These are phyloP conservation scores for Apophysomyces ossiformis DNA, from an alignment of 371 early-diverging fungal genomes.

Conservation along the genomic window DNA sequence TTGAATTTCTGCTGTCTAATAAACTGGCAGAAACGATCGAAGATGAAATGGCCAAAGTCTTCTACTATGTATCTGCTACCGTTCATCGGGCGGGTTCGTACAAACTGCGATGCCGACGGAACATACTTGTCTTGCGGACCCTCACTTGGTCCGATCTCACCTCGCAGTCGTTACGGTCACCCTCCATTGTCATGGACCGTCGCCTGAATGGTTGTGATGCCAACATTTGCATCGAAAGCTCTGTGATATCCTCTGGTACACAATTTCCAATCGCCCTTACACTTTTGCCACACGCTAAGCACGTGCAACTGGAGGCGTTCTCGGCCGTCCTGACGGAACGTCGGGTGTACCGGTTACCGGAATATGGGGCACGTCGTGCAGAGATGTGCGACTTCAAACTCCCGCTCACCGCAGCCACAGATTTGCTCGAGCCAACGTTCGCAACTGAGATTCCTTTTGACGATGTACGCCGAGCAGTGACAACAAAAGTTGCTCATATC, in stretches of 20 bases:
- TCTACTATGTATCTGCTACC: slow-evolving; percentile 34
- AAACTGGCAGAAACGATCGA: slow-evolving; percentile 40
- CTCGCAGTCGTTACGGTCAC: slow-evolving; percentile 31
- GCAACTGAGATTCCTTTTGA: slow-evolving; percentile 18
- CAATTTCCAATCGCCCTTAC: slow-evolving; percentile 32
- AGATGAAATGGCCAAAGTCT: slow-evolving; percentile 40
- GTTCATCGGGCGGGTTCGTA: slow-evolving; percentile 31
- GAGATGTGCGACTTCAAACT: slow-evolving; percentile 35
- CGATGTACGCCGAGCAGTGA: slow-evolving; percentile 27
- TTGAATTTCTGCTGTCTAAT: slow-evolving; percentile 38
- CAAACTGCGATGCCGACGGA: slow-evolving; percentile 29
- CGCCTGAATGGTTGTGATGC: slow-evolving; percentile 32
- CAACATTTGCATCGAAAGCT: slow-evolving; percentile 36
- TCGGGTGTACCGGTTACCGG: slow-evolving; percentile 33
- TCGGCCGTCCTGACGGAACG: slow-evolving; percentile 35
- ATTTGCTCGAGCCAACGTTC: slow-evolving; percentile 23
- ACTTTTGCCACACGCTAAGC: slow-evolving; percentile 30
- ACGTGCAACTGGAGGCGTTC: slow-evolving; percentile 33
- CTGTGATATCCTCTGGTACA: slow-evolving; percentile 37
- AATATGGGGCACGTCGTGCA: slow-evolving; percentile 31
- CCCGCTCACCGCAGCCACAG: slow-evolving; percentile 16
- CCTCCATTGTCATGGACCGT: slow-evolving; percentile 32
- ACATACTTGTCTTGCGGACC: slow-evolving; percentile 34
- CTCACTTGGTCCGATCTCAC: slow-evolving; percentile 35
- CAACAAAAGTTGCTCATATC: slow-evolving; percentile 37